These are phyloP conservation scores for Fusarium neocosmosporiellum DNA, from an alignment of 2,329 filamentous ascomycete species.

Conservation along the genomic window DNA sequence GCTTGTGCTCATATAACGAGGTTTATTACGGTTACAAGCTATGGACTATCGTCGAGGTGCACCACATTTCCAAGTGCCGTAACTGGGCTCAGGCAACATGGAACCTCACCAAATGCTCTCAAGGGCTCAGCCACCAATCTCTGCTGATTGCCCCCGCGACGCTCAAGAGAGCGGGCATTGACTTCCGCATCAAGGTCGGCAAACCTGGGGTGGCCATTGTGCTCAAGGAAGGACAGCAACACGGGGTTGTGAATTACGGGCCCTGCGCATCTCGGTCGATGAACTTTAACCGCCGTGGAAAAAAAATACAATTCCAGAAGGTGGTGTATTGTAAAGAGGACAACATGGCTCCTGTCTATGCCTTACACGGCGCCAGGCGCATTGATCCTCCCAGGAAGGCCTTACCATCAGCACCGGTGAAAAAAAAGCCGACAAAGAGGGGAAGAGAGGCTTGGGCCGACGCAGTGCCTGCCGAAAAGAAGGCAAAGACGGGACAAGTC, in stretches of 20 bases:
- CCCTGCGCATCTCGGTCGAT: conserved; percentile 3
- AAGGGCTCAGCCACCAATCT: neutral
- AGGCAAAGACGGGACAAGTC: neutral
- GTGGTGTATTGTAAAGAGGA: neutral
- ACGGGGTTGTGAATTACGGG: conserved; percentile 1
- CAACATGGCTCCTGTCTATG: neutral
- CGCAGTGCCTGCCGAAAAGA: neutral
- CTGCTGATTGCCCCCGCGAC: conserved; percentile 2
- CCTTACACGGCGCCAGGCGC: neutral
- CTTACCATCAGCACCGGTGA: neutral
- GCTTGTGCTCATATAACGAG: conserved; percentile 10
- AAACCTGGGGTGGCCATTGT: neutral
- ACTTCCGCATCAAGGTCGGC: conserved; percentile 1
- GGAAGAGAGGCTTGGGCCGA: neutral
- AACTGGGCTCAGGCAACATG: neutral
- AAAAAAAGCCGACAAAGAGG: neutral
- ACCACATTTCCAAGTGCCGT: conserved; percentile 2
- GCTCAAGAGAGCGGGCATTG: conserved; percentile 3
- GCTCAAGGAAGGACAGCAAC: neutral
- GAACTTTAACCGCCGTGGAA: neutral
- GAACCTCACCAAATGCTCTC: neutral
- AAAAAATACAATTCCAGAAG: neutral
- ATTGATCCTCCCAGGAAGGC: neutral
- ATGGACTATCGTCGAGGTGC: neutral
- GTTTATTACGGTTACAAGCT: conserved; percentile 6